Conservation (phyloP, 2,329 filamentous ascomycete species). For the Colletotrichum scovillei region DNA sequence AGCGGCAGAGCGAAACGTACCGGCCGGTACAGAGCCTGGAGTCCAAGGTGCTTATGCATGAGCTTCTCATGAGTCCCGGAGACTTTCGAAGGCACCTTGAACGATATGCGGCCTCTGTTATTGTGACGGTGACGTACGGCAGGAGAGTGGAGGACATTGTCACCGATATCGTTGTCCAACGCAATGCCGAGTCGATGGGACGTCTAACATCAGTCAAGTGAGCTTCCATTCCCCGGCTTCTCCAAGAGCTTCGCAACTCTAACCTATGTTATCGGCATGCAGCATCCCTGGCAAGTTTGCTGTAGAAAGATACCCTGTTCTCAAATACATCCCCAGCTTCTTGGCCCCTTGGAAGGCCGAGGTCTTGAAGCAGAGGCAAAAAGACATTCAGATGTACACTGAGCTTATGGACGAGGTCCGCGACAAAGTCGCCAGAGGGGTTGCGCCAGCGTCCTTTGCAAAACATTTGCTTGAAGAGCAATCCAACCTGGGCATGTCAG, state of each 20-base stretch:
- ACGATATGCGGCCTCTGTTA: slow-evolving; percentile 53
- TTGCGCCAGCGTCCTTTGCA: slow-evolving; percentile 53
- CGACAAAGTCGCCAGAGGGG: slow-evolving; percentile 44
- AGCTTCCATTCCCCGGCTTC: too few relatives aligned
- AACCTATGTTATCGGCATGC: neutral
- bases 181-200: slow-evolving; percentile 55
- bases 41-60: slow-evolving; percentile 51
- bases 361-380: slow-evolving; percentile 47
- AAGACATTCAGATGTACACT: slow-evolving; percentile 50
- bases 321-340: slow-evolving; percentile 51
- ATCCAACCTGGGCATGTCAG: slow-evolving; percentile 51
- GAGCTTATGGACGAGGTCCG: slow-evolving; percentile 54
- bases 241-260: too few relatives aligned
- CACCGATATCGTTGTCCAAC: slow-evolving; percentile 49
- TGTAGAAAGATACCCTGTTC: slow-evolving; percentile 52
- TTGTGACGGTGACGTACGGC: slow-evolving; percentile 56
- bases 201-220: slow-evolving; percentile 55
- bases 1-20: slow-evolving; percentile 54
- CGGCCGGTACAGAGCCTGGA: slow-evolving; percentile 54
- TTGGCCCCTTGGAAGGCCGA: slow-evolving; percentile 54
- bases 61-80: slow-evolving; percentile 46
- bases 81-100: slow-evolving; percentile 47
- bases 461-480: slow-evolving; percentile 55
- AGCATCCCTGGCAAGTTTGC: slow-evolving; percentile 48
- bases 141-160: slow-evolving; percentile 47